Percentiles rank a stretch among this genome's conserved stretches.
Evolutionary conservation across 2,329 filamentous ascomycete species (phyloP).

Genomic region (Botrytis aclada): DNA sequence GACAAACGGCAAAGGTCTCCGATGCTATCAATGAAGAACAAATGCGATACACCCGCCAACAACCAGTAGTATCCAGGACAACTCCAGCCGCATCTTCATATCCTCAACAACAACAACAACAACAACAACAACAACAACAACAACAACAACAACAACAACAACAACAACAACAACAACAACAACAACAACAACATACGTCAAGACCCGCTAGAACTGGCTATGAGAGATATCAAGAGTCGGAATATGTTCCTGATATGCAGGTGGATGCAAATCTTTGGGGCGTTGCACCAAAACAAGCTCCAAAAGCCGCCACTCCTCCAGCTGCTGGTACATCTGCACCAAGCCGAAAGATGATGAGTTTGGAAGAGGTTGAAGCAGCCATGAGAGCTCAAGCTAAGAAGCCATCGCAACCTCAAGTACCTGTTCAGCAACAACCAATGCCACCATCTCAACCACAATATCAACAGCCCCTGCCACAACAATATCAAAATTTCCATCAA

Average conservation of each 20-base stretch:
- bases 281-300: conserved; percentile 54
- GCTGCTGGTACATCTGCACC: conserved; percentile 37
- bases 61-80: conserved; percentile 54
- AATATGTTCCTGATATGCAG: conserved; percentile 84
- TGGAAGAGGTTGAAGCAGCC: conserved; percentile 94
- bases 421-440: conserved; percentile 25
- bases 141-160: too few relatives aligned
- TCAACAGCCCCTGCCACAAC: conserved; percentile 29
- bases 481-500: conserved; percentile 28
- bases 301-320: conserved; percentile 29
- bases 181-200: conserved; percentile 42
- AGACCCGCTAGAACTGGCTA: conserved; percentile 78
- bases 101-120: conserved; percentile 39
- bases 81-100: conserved; percentile 41
- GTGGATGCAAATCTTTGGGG: conserved; percentile 95
- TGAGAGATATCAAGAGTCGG: conserved; percentile 82
- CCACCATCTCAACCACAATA: conserved; percentile 24
- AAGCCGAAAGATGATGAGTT: conserved; percentile 79
- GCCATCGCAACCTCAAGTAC: conserved; percentile 39
- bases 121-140: too few relatives aligned
- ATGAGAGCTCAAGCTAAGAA: conserved; percentile 71
- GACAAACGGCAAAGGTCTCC: conserved; percentile 82
- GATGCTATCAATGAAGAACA: conserved; percentile 89
- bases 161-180: too few relatives aligned
- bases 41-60: conserved; percentile 73